phyloP scores from a whole-genome alignment of 1,139 yeast species.

The Hyphopichia khmerensis region DNA sequence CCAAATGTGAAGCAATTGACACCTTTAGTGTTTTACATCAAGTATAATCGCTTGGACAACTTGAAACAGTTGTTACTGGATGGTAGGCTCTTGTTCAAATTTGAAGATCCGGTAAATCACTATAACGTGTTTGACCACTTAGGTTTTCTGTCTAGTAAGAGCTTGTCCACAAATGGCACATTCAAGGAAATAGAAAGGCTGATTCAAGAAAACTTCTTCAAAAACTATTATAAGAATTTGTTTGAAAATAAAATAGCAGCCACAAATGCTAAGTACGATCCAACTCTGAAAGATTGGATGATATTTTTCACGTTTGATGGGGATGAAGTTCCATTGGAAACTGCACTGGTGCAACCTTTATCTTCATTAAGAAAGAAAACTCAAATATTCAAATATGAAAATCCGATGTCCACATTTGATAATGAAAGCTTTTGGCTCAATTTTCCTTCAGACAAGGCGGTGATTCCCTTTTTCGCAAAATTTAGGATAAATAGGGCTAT shows the following conservation, averaged over 20 bases:
- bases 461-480: slow-evolving; percentile 35
- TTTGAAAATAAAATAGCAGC: slow-evolving; percentile 19
- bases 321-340: background rate
- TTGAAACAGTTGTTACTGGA: slow-evolving; percentile 48
- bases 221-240: slow-evolving; percentile 21
- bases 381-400: slow-evolving; percentile 30
- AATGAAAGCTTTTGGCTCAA: slow-evolving; percentile 38
- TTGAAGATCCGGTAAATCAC: slow-evolving; percentile 40
- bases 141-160: slow-evolving; percentile 33
- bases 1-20: slow-evolving; percentile 60
- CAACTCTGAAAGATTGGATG: slow-evolving; percentile 33
- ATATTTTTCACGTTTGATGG: slow-evolving; percentile 17
- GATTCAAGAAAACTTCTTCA: slow-evolving; percentile 41
- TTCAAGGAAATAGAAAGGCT: slow-evolving; percentile 37
- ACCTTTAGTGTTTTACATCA: slow-evolving; percentile 70
- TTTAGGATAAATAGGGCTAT: slow-evolving; percentile 47
- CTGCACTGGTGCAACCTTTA: slow-evolving; percentile 25
- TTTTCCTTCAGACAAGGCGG: slow-evolving; percentile 24
- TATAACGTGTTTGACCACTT: slow-evolving; percentile 47
- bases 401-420: slow-evolving; percentile 35
- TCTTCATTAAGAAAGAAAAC: slow-evolving; percentile 38
- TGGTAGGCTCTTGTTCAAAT: slow-evolving; percentile 40
- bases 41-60: slow-evolving; percentile 66
- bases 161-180: slow-evolving; percentile 27
- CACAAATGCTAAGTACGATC: slow-evolving; percentile 37